These are phyloP conservation scores for Sporothrix dimorphospora DNA, from an alignment of 2,329 filamentous ascomycete genomes.

Conservation along the genomic window DNA sequence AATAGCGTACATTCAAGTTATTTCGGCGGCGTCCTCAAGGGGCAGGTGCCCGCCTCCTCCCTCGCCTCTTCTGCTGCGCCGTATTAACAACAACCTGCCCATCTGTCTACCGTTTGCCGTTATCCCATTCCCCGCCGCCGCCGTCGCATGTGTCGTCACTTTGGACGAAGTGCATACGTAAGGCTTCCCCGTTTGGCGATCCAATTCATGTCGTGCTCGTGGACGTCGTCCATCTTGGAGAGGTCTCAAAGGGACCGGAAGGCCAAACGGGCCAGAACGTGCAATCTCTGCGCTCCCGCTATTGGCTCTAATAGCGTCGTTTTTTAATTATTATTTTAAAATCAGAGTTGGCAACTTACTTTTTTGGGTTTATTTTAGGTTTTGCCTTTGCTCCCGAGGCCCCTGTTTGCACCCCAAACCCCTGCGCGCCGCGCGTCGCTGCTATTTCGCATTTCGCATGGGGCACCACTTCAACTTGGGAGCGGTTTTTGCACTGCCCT, in stretches of 20 bases:
- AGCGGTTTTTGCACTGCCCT: not conserved
- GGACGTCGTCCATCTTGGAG: not conserved
- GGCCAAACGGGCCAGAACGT: constrained; percentile 16
- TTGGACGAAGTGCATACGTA: not conserved
- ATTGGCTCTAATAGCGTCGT: constrained; percentile 19
- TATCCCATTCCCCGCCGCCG: not conserved
- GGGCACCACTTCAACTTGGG: constrained; percentile 1
- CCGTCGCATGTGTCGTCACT: not conserved
- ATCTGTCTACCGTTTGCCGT: not conserved
- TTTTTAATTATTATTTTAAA: no score
- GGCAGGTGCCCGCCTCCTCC: not conserved
- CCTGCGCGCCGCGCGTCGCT: constrained; percentile 19
- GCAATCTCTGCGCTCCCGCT: constrained; percentile 8
- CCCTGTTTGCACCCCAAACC: not conserved
- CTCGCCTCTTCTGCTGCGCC: not conserved
- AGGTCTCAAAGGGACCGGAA: not conserved
- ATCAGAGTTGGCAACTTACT: not conserved
- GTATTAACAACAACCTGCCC: not conserved
- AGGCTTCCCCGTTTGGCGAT: constrained; percentile 1
- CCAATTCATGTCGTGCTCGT: not conserved
- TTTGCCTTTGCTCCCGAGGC: not conserved
- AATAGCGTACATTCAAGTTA: not conserved
- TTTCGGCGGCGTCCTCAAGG: not conserved
- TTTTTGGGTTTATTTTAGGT: constrained; percentile 9
- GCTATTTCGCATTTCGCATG: not conserved